phyloP scores from a whole-genome alignment of 208 protist genomes.

The Zelonia costaricensis region DNA sequence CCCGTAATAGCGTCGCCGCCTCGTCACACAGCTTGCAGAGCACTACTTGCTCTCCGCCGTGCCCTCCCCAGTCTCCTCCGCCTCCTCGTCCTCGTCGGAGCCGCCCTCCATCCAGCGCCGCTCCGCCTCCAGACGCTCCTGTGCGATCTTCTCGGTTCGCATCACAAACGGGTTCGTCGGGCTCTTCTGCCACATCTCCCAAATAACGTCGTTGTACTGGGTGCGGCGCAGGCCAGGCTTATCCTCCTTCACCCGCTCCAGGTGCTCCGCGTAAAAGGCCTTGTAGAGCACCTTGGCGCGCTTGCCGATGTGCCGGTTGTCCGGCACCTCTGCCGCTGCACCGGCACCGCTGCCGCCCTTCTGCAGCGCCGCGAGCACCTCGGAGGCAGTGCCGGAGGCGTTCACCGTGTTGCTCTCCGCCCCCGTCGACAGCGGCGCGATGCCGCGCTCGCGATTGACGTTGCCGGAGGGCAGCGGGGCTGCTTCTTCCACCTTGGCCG shows the following conservation, averaged over 20 bases:
- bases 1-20: no score
- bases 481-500: conserved; percentile 12
- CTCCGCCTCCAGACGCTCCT: conserved; percentile 67
- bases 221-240: conserved; percentile 69
- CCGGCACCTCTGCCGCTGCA: conserved; percentile 29
- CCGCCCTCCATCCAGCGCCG: conserved; percentile 76
- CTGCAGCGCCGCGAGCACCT: conserved; percentile 52
- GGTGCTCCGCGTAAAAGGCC: conserved; percentile 76
- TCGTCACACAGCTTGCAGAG: no score
- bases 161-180: conserved; percentile 85
- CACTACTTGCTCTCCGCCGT: conserved; percentile 13
- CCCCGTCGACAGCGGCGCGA: conserved; percentile 4
- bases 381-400: conserved; percentile 44
- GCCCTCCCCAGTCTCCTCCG: conserved; percentile 15
- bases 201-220: conserved; percentile 90
- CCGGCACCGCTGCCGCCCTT: conserved; percentile 1
- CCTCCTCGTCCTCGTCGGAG: conserved; percentile 46
- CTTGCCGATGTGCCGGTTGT: conserved; percentile 86
- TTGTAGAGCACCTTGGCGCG: conserved; percentile 82
- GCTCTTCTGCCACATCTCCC: conserved; percentile 89
- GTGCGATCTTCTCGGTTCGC: conserved; percentile 63
- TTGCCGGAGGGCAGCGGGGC: conserved; percentile 44
- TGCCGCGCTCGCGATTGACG: conserved; percentile 39
- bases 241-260: conserved; percentile 71
- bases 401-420: conserved; percentile 31